phyloP scores from a whole-genome alignment of 2,329 filamentous ascomycete species.

The Pleomassaria siparia region DNA sequence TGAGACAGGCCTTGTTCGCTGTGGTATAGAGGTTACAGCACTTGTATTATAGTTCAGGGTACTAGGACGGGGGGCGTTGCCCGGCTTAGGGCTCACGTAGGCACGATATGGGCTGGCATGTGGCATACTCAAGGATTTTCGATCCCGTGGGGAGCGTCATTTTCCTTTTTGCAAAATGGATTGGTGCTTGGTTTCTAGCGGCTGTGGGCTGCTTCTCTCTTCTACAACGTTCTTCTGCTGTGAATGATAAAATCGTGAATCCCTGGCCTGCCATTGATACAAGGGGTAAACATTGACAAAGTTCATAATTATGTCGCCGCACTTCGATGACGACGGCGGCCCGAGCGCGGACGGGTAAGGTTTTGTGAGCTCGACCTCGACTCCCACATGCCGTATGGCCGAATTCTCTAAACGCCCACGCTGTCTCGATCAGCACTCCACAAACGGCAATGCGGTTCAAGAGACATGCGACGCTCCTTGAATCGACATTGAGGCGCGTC shows the following conservation, averaged over 20 bases:
- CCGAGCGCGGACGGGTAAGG: slow-evolving; percentile 20
- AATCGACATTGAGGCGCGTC: slow-evolving; percentile 34
- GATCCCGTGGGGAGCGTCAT: slow-evolving; percentile 5
- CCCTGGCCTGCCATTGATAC: too few relatives aligned
- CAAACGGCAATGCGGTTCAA: slow-evolving; percentile 41
- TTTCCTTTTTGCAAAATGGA: slow-evolving; percentile 13
- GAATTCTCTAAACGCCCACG: slow-evolving; percentile 12
- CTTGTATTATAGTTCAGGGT: slow-evolving; percentile 23
- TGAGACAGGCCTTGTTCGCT: not conserved
- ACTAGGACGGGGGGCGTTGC: slow-evolving; percentile 14
- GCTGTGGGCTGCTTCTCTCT: slow-evolving; percentile 18
- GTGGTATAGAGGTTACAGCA: slow-evolving; percentile 7
- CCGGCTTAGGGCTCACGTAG: slow-evolving; percentile 7
- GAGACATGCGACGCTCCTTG: slow-evolving; percentile 36
- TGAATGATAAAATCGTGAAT: not conserved
- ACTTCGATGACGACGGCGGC: slow-evolving; percentile 3
- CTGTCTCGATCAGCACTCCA: slow-evolving; percentile 11
- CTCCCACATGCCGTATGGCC: slow-evolving; percentile 8
- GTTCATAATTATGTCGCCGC: not conserved
- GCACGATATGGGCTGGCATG: slow-evolving; percentile 11
- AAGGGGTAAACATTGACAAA: too few relatives aligned
- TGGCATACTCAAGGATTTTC: slow-evolving; percentile 10
- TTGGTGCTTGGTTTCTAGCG: slow-evolving; percentile 12
- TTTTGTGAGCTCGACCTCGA: slow-evolving; percentile 16
- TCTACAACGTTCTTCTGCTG: not conserved